phyloP scores from a whole-genome alignment of 495 filamentous ascomycete species.

The Astrothelium subdiscretum region DNA sequence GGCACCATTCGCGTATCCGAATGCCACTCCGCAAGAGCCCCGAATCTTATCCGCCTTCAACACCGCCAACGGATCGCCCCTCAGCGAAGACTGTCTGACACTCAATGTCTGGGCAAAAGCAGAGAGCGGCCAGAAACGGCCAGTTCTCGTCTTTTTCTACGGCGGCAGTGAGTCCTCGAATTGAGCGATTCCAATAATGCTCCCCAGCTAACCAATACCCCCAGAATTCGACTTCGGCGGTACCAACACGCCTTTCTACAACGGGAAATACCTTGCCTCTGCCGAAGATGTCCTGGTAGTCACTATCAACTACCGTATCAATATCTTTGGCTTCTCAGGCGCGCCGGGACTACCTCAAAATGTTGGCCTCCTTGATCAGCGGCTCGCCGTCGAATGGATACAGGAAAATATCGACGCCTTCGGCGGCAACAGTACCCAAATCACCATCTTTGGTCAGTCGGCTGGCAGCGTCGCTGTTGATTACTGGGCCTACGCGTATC shows the following conservation, averaged over 20 bases:
- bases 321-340: slow-evolving; percentile 37
- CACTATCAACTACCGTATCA: slow-evolving; percentile 38
- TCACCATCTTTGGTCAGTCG: slow-evolving; percentile 7
- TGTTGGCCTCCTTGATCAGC: slow-evolving; percentile 7
- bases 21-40: slow-evolving; percentile 20
- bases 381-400: slow-evolving; percentile 7
- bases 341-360: slow-evolving; percentile 1
- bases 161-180: slow-evolving; percentile 26
- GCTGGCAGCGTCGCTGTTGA: slow-evolving; percentile 5
- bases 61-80: slow-evolving; percentile 12
- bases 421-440: slow-evolving; percentile 35
- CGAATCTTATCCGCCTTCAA: slow-evolving; percentile 24
- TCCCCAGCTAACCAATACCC: neutral
- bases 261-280: slow-evolving; percentile 29
- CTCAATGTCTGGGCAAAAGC: slow-evolving; percentile 37
- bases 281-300: slow-evolving; percentile 34
- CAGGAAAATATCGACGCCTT: slow-evolving; percentile 3
- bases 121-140: slow-evolving; percentile 12
- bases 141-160: slow-evolving; percentile 29
- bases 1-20: slow-evolving; percentile 16
- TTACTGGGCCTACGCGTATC: slow-evolving; percentile 7
- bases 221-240: slow-evolving; percentile 16
- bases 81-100: slow-evolving; percentile 37
- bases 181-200: neutral
- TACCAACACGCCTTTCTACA: slow-evolving; percentile 32